phyloP scores from a whole-genome alignment of 148 eudicot genomes.

The Cornus suecica region DNA sequence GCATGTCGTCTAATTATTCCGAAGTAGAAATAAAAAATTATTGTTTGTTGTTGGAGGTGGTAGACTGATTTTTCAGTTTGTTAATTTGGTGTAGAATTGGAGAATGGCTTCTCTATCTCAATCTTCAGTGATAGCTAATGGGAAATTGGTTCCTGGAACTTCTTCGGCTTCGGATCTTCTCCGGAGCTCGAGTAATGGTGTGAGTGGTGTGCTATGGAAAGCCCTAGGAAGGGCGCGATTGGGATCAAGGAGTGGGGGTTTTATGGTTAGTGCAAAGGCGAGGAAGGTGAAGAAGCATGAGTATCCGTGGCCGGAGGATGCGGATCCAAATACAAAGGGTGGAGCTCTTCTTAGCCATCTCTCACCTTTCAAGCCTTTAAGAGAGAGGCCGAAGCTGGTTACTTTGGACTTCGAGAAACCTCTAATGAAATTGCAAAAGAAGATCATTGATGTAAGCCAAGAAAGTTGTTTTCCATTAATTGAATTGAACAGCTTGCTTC shows the following conservation, averaged over 20 bases:
- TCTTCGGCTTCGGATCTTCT: conserved; percentile 62
- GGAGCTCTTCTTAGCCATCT: conserved; percentile 63
- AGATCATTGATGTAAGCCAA: conserved; percentile 59
- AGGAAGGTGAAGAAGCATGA: conserved; percentile 80
- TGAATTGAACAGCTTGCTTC: not conserved
- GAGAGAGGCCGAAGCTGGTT: conserved; percentile 76
- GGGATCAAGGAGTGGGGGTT: conserved; percentile 29
- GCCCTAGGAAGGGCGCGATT: conserved; percentile 53
- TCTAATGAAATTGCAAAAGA: conserved; percentile 43
- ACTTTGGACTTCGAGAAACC: conserved; percentile 71
- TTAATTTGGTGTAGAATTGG: conserved; percentile 16
- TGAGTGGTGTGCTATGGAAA: conserved; percentile 54
- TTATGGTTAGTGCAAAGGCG: conserved; percentile 43
- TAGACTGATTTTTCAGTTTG: conserved; percentile 9
- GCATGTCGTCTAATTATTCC: conserved; percentile 1
- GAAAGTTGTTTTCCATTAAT: not conserved
- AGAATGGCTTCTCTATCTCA: conserved; percentile 52
- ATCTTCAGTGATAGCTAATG: conserved; percentile 21
- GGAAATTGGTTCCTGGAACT: conserved; percentile 30
- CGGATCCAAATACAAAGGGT: conserved; percentile 76
- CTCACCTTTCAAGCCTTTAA: conserved; percentile 74
- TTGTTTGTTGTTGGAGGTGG: not conserved
- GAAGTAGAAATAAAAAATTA: not conserved
- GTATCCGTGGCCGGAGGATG: conserved; percentile 88
- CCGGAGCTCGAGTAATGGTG: conserved; percentile 47